Conservation (phyloP, 208 protist species). For the Crithidia expoeki region DNA sequence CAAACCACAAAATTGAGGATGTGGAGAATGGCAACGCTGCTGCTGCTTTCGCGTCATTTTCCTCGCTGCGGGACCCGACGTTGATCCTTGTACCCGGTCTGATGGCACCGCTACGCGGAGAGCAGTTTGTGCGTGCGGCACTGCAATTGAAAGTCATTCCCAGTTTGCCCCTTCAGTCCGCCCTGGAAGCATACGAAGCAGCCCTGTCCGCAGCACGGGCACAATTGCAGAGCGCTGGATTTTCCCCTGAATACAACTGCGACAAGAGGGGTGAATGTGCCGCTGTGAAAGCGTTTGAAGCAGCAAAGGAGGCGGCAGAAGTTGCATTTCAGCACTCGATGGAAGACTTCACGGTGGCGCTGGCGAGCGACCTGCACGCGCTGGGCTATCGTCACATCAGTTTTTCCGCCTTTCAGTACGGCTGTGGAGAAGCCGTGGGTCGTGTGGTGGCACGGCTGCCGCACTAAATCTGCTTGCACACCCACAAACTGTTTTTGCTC, state of each 20-base stretch:
- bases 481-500: not conserved
- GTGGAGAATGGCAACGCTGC: too few species aligned
- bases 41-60: too few species aligned
- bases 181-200: conserved; percentile 26
- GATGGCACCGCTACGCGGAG: conserved; percentile 33
- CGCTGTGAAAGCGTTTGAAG: conserved; percentile 6
- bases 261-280: too few species aligned
- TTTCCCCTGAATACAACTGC: not conserved
- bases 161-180: conserved; percentile 21
- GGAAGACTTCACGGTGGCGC: conserved; percentile 30
- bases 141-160: conserved; percentile 43
- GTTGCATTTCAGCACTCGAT: conserved; percentile 23
- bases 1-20: too few species aligned
- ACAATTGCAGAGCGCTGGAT: not conserved
- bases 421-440: conserved; percentile 29
- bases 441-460: conserved; percentile 31
- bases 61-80: not conserved
- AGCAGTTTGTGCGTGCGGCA: conserved; percentile 29
- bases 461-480: not conserved
- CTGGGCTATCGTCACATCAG: conserved; percentile 39
- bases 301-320: conserved; percentile 36
- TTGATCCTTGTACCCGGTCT: conserved; percentile 34
- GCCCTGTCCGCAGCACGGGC: conserved; percentile 13
- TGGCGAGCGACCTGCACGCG: conserved; percentile 25
- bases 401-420: conserved; percentile 49